Conservation (phyloP, 1,284 basidiomycete species). For the Malassezia restricta region DNA sequence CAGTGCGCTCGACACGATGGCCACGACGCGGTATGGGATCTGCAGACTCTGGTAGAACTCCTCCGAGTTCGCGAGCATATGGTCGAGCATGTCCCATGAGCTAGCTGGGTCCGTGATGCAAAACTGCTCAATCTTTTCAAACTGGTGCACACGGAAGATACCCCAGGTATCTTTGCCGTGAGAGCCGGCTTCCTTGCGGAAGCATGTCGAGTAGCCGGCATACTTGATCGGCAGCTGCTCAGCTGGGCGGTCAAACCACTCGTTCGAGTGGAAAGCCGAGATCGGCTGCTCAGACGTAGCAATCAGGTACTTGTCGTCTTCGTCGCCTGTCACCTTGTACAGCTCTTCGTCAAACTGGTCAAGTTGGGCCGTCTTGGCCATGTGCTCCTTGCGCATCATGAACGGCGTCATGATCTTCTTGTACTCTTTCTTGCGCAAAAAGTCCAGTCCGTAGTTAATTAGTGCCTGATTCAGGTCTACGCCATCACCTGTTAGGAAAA, state of each 20-base stretch:
- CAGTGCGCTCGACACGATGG: conserved; percentile 89
- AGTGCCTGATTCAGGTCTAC: conserved; percentile 94
- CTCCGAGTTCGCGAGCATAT: conserved; percentile 78
- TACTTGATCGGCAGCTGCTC: conserved; percentile 74
- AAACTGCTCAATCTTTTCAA: conserved; percentile 95
- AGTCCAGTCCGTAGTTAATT: conserved; percentile 88
- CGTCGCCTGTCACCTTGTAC: conserved; percentile 77
- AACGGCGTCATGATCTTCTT: conserved; percentile 95
- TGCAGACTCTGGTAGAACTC: conserved; percentile 90
- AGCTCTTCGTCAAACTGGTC: conserved; percentile 97
- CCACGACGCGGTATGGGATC: conserved; percentile 79
- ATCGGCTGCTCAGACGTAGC: conserved; percentile 98
- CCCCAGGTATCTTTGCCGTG: conserved; percentile 98
- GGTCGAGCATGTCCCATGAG: conserved; percentile 85
- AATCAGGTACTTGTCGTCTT: conserved; percentile 97
- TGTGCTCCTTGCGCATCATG: conserved; percentile 95
- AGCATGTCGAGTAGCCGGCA: conserved; percentile 73
- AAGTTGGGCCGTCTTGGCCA: conserved; percentile 93
- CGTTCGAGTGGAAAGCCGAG: conserved; percentile 84
- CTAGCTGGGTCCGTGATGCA: conserved; percentile 73
- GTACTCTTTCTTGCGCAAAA: conserved; percentile 67
- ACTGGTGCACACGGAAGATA: conserved; percentile 98
- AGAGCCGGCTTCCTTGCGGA: conserved; percentile 95
- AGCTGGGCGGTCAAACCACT: conserved; percentile 90
- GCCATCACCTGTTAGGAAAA: conserved; percentile 88